A percentile compares a stretch with the other conserved stretches of the same genome.
Evolutionary conservation across 2,329 filamentous ascomycete genomes (phyloP).

Genomic region (Penicillium sclerotiorum): DNA sequence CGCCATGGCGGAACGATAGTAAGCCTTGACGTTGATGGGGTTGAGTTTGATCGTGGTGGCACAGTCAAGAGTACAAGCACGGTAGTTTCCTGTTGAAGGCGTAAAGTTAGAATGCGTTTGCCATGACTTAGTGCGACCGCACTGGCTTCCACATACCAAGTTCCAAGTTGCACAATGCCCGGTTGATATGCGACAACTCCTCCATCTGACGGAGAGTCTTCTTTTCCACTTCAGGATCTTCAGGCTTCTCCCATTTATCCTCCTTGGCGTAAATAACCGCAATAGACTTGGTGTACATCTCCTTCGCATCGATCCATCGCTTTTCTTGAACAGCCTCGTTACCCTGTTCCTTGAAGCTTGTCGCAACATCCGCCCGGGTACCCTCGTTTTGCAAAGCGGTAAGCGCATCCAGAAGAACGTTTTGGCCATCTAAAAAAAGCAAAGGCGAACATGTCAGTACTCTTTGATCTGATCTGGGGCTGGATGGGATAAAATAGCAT

Average conservation of each 20-base stretch:
- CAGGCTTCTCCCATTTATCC: constrained; percentile 52
- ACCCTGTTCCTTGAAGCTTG: constrained; percentile 86
- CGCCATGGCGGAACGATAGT: constrained; percentile 80
- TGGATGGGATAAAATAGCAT: background rate
- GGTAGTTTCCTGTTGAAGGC: constrained; percentile 69
- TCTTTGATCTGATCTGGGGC: constrained; percentile 9
- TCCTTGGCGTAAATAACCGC: constrained; percentile 69
- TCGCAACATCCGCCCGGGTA: constrained; percentile 77
- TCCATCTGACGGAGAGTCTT: constrained; percentile 65
- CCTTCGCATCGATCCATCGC: constrained; percentile 78
- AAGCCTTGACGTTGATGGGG: constrained; percentile 81
- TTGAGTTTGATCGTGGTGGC: constrained; percentile 78
- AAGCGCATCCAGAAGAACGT: constrained; percentile 81
- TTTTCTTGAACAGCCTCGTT: constrained; percentile 81
- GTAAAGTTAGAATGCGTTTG: background rate
- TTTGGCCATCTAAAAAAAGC: constrained; percentile 61
- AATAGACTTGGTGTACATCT: constrained; percentile 90
- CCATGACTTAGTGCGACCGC: background rate
- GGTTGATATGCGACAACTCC: constrained; percentile 80
- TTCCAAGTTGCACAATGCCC: constrained; percentile 86
- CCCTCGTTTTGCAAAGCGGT: constrained; percentile 92
- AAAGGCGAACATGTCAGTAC: background rate
- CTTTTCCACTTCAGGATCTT: constrained; percentile 61
- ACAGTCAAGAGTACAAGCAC: constrained; percentile 83
- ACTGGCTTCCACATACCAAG: constrained; percentile 57